These are phyloP conservation scores for Tetracentron sinense DNA, from an alignment of 164 flowering plant genomes.

Conservation along the genomic window DNA sequence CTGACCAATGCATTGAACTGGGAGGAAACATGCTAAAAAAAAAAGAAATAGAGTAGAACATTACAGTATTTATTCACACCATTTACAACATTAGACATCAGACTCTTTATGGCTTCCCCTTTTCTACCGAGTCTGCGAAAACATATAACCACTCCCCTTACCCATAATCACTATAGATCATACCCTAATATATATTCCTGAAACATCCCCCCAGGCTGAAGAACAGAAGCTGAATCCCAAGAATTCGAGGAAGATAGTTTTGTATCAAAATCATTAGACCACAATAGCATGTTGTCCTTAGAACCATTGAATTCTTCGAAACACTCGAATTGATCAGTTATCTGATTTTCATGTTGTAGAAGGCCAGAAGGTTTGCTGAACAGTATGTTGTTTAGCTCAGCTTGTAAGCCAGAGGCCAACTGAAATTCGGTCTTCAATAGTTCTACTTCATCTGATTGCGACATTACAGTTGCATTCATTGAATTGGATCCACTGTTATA, in stretches of 20 bases:
- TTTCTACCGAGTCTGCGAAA: neutral
- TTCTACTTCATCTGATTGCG: constrained; percentile 9
- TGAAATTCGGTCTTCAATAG: constrained; percentile 14
- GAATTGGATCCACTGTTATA: neutral
- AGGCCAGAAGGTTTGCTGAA: constrained; percentile 22
- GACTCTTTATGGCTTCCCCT: constrained; percentile 11
- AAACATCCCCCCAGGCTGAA: constrained; percentile 41
- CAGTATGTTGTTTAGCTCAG: constrained; percentile 45
- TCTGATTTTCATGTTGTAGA: constrained; percentile 25
- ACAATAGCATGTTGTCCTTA: constrained; percentile 44
- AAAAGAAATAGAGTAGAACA: neutral
- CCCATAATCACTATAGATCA: constrained; percentile 21
- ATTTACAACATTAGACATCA: constrained; percentile 16
- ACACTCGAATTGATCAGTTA: constrained; percentile 40
- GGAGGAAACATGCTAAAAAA: no score
- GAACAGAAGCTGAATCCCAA: constrained; percentile 50
- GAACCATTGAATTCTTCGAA: constrained; percentile 41
- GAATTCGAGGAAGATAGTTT: constrained; percentile 56
- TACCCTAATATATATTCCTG: constrained; percentile 49
- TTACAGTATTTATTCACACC: constrained; percentile 19
- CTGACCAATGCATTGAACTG: no score
- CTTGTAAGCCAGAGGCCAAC: constrained; percentile 29
- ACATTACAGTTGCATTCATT: constrained; percentile 6
- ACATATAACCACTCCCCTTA: neutral
- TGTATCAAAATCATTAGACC: constrained; percentile 48